Conservation (phyloP, 2,329 filamentous ascomycete species). For the Conoideocrella luteorostrata region DNA sequence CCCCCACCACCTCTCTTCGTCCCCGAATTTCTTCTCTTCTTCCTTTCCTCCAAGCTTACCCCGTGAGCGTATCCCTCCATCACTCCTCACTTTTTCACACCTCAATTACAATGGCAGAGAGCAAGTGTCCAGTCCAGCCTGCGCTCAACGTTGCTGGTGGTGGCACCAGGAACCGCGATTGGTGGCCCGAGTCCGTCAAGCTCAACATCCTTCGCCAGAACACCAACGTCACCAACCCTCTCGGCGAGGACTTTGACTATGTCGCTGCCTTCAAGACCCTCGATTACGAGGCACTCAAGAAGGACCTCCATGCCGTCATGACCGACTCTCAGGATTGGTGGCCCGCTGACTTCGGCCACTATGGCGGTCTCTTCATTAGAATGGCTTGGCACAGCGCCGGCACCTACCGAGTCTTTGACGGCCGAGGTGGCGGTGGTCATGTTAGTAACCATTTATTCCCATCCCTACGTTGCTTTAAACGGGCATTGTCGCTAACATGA, state of each 20-base stretch:
- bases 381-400: conserved; percentile 79
- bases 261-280: conserved; percentile 64
- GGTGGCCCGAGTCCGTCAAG: conserved; percentile 65
- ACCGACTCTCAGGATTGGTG: conserved; percentile 76
- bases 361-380: conserved; percentile 72
- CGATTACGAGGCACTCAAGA: conserved; percentile 56
- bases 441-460: too few species aligned
- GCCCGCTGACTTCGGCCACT: conserved; percentile 78
- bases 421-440: conserved; percentile 66
- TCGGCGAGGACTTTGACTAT: conserved; percentile 64
- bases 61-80: not conserved
- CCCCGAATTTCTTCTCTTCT: not conserved
- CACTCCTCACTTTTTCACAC: not conserved
- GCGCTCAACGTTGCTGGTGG: conserved; percentile 45
- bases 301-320: conserved; percentile 64
- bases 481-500: not conserved
- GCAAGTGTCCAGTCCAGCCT: conserved; percentile 25
- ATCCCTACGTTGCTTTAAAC: too few species aligned
- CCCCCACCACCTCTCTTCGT: not conserved
- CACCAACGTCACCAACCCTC: conserved; percentile 55
- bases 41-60: not conserved
- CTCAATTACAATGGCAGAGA: conserved; percentile 16
- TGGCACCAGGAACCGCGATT: conserved; percentile 63
- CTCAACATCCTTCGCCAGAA: conserved; percentile 71
- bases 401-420: conserved; percentile 69